These are phyloP conservation scores for Pleurotus giganteus DNA, from an alignment of 768 basidiomycete genomes.

Conservation along the genomic window DNA sequence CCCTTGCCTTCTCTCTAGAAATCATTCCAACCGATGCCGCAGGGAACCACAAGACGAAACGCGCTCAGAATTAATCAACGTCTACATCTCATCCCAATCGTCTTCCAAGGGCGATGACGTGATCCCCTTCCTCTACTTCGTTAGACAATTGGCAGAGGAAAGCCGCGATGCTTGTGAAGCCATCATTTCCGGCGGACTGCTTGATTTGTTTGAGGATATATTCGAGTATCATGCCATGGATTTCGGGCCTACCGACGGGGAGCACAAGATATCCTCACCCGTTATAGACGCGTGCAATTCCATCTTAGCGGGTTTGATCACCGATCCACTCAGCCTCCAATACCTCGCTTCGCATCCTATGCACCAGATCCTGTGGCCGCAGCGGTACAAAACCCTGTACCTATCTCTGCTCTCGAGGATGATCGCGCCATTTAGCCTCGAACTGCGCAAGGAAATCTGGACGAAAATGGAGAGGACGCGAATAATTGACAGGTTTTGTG, in stretches of 20 bases:
- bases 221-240: constrained; percentile 6
- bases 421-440: neutral
- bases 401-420: neutral
- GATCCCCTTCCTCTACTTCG: constrained; percentile 12
- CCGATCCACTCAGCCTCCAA: neutral
- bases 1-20: too few species aligned
- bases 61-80: constrained; percentile 7
- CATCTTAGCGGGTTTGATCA: neutral
- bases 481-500: constrained; percentile 9
- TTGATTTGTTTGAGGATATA: constrained; percentile 4
- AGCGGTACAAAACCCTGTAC: neutral
- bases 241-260: neutral
- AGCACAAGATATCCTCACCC: neutral
- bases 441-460: constrained; percentile 5
- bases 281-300: neutral
- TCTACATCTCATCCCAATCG: constrained; percentile 11
- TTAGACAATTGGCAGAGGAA: constrained; percentile 9
- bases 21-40: neutral
- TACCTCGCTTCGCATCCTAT: neutral
- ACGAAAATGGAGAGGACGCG: neutral
- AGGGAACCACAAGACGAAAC: neutral
- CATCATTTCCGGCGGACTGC: neutral
- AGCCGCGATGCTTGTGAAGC: neutral
- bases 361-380: neutral
- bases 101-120: constrained; percentile 11